phyloP scores from a whole-genome alignment of 352 stramenopile genomes.

The Pythium volutum region DNA sequence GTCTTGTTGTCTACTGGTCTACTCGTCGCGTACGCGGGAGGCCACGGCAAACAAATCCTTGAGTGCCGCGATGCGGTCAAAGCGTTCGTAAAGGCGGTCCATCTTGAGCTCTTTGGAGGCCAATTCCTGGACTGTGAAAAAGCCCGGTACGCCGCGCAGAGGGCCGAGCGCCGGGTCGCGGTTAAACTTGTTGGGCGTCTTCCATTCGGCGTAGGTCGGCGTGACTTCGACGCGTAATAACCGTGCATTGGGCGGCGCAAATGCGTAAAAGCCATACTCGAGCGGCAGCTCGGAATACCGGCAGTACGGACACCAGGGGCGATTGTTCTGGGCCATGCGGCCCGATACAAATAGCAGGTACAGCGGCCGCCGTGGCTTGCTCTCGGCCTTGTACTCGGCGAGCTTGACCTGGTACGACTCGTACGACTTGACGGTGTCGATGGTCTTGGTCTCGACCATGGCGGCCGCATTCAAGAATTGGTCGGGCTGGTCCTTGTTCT shows the following conservation, averaged over 20 bases:
- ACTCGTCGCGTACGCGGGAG: slow-evolving; percentile 11
- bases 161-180: slow-evolving; percentile 42
- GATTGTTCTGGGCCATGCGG: slow-evolving; percentile 58
- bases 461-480: slow-evolving; percentile 33
- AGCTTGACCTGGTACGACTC: slow-evolving; percentile 40
- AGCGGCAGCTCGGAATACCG: slow-evolving; percentile 68
- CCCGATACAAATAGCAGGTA: slow-evolving; percentile 75
- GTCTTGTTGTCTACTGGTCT: not conserved
- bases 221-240: slow-evolving; percentile 69
- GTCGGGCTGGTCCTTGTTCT: slow-evolving; percentile 49
- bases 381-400: slow-evolving; percentile 32
- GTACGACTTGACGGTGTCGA: slow-evolving; percentile 45
- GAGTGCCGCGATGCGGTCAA: slow-evolving; percentile 11
- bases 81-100: slow-evolving; percentile 36
- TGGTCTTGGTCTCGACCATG: slow-evolving; percentile 46
- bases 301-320: slow-evolving; percentile 81
- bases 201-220: slow-evolving; percentile 61
- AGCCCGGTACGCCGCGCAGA: slow-evolving; percentile 49
- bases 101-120: slow-evolving; percentile 32
- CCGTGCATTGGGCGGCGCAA: slow-evolving; percentile 47
- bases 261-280: slow-evolving; percentile 73
- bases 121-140: slow-evolving; percentile 35
- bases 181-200: slow-evolving; percentile 53
- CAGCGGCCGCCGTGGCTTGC: slow-evolving; percentile 33
- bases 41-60: slow-evolving; percentile 7